Percentiles rank a stretch among this genome's conserved stretches.
Conservation (phyloP, 805 yeast species). For the Cyberlindnera saturnus region DNA sequence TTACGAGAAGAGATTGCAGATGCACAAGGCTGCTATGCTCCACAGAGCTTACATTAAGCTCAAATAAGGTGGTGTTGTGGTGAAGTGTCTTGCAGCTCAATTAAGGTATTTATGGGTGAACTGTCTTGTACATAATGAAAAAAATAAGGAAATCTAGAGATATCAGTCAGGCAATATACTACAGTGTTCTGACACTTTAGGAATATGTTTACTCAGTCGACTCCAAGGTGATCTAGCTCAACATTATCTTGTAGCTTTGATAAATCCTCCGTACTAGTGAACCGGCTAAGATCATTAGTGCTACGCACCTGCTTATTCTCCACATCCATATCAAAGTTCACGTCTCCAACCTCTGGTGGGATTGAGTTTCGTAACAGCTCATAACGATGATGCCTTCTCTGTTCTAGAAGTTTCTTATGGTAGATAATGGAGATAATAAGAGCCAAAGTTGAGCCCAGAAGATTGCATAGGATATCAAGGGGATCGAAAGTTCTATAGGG, state of each 20-base stretch:
- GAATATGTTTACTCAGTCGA: conserved; percentile 10
- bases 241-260: conserved; percentile 7
- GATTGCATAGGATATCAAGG: conserved; percentile 37
- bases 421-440: conserved; percentile 11
- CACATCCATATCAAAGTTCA: conserved; percentile 20
- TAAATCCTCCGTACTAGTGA: conserved; percentile 18
- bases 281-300: conserved; percentile 19
- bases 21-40: conserved; percentile 83
- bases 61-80: neutral
- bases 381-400: conserved; percentile 18
- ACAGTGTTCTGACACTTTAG: neutral
- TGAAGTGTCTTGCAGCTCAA: too few species aligned
- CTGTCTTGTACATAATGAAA: neutral
- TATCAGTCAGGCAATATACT: neutral
- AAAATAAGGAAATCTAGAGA: neutral
- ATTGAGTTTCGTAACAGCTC: conserved; percentile 22
- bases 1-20: conserved; percentile 72
- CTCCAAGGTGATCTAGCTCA: conserved; percentile 15
- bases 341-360: conserved; percentile 21
- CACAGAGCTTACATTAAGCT: conserved; percentile 74
- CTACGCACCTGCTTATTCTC: conserved; percentile 10
- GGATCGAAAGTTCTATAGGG: conserved; percentile 43
- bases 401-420: conserved; percentile 20
- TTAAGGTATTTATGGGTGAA: neutral
- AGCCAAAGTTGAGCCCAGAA: conserved; percentile 24